Percentiles rank a stretch among this genome's conserved stretches.
Conservation (phyloP, 805 yeast species). For the Kuraishia capsulata region DNA sequence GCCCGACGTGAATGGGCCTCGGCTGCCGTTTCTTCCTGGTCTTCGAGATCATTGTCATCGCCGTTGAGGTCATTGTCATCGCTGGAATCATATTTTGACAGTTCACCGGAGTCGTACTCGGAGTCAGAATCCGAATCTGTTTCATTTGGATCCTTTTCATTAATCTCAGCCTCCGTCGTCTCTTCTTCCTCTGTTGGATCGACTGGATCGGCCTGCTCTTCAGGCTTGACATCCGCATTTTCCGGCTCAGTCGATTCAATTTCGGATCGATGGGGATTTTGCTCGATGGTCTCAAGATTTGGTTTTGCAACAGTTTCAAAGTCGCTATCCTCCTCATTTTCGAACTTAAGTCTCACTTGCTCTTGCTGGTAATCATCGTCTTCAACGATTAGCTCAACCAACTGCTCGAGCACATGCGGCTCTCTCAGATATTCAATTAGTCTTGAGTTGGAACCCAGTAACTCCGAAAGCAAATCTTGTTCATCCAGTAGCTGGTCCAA, state of each 20-base stretch:
- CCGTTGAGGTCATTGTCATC: conserved; percentile 16
- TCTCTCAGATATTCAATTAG: conserved; percentile 73
- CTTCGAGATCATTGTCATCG: conserved; percentile 20
- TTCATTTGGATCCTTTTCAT: conserved; percentile 11
- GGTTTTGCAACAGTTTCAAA: not conserved
- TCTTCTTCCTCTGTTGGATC: conserved; percentile 5
- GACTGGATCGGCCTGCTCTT: conserved; percentile 15
- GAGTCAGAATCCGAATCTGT: conserved; percentile 10
- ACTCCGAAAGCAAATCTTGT: conserved; percentile 64
- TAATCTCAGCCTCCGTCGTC: conserved; percentile 9
- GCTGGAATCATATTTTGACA: not conserved
- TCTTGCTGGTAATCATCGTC: conserved; percentile 32
- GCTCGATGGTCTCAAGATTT: conserved; percentile 6
- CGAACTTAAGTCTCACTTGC: conserved; percentile 12
- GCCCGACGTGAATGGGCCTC: conserved; percentile 33
- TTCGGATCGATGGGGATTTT: no score
- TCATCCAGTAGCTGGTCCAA: conserved; percentile 63
- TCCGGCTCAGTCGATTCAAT: conserved; percentile 7
- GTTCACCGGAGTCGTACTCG: not conserved
- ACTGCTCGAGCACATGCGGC: conserved; percentile 59
- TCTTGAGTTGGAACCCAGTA: conserved; percentile 63
- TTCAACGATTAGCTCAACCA: conserved; percentile 57
- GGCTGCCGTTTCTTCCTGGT: conserved; percentile 21
- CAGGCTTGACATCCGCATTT: conserved; percentile 17
- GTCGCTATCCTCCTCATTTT: conserved; percentile 4